A percentile compares a stretch with the other conserved stretches of the same genome.
These are phyloP conservation scores for Trametes cubensis DNA, from an alignment of 768 basidiomycete genomes.

Conservation along the genomic window DNA sequence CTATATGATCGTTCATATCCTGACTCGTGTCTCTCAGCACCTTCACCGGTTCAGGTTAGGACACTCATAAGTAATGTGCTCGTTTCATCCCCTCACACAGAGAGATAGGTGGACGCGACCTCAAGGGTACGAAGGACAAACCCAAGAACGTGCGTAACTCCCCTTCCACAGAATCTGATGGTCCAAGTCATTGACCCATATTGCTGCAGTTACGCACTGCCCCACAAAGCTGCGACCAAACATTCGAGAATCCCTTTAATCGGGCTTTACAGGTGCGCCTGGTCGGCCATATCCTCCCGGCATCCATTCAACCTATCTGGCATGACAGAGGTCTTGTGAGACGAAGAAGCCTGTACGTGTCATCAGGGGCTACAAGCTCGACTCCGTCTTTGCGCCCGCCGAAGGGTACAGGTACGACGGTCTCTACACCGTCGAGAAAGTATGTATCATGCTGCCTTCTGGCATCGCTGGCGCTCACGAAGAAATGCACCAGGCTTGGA, in stretches of 20 bases:
- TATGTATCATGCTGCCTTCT: constrained; percentile 25
- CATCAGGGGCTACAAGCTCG: constrained; percentile 80
- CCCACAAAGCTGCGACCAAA: constrained; percentile 82
- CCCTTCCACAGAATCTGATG: background rate
- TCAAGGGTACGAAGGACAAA: constrained; percentile 78
- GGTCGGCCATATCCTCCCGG: background rate
- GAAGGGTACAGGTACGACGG: constrained; percentile 95
- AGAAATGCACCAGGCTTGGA: constrained; percentile 60
- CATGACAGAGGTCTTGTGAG: constrained; percentile 66
- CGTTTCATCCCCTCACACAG: background rate
- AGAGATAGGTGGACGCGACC: constrained; percentile 72
- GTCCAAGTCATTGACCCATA: constrained; percentile 4
- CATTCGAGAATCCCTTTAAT: constrained; percentile 75
- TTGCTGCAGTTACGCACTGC: constrained; percentile 76
- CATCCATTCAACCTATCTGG: background rate
- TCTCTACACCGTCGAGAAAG: constrained; percentile 78
- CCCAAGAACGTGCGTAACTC: constrained; percentile 75
- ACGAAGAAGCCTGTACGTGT: constrained; percentile 84
- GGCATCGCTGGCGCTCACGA: background rate
- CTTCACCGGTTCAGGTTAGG: constrained; percentile 76
- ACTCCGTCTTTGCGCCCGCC: constrained; percentile 72
- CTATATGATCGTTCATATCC: constrained; percentile 1
- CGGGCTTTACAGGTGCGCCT: constrained; percentile 59
- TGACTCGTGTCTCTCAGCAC: constrained; percentile 48
- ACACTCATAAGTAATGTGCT: background rate